These are phyloP conservation scores for Amanita rubescens DNA, from an alignment of 768 basidiomycete genomes.

Conservation along the genomic window DNA sequence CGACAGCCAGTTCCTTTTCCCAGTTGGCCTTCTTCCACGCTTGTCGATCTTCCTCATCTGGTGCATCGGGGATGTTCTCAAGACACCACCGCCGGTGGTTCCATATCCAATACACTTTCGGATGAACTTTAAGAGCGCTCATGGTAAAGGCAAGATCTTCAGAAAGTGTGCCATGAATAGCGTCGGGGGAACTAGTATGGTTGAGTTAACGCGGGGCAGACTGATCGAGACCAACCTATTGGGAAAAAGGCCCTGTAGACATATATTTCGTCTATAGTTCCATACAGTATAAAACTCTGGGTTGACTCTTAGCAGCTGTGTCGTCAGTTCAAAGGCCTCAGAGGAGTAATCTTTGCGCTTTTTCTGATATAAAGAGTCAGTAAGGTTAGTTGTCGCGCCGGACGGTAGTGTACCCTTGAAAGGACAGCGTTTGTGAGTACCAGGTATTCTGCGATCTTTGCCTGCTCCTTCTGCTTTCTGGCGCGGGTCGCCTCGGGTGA, in stretches of 20 bases:
- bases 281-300: conserved; percentile 96
- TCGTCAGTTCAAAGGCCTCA: conserved; percentile 75
- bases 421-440: conserved; percentile 58
- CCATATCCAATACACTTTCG: conserved; percentile 99
- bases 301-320: conserved; percentile 70
- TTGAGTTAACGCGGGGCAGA: background rate
- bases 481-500: conserved; percentile 56
- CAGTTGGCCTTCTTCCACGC: conserved; percentile 80
- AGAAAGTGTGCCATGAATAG: conserved; percentile 55
- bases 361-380: conserved; percentile 43
- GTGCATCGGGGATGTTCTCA: conserved; percentile 74
- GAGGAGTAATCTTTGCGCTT: conserved; percentile 55
- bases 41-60: conserved; percentile 38
- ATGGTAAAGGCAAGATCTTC: conserved; percentile 80
- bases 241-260: conserved; percentile 65
- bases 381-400: background rate
- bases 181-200: conserved; percentile 46
- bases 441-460: conserved; percentile 73
- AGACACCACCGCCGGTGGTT: conserved; percentile 96
- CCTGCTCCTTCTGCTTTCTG: conserved; percentile 59
- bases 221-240: conserved; percentile 35
- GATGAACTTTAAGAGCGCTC: conserved; percentile 70
- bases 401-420: conserved; percentile 40
- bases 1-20: conserved; percentile 79
- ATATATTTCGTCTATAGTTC: conserved; percentile 86